Base-by-base conservation (phyloP, 805 yeast genomes). In the Nakazawaea sp. region DNA sequence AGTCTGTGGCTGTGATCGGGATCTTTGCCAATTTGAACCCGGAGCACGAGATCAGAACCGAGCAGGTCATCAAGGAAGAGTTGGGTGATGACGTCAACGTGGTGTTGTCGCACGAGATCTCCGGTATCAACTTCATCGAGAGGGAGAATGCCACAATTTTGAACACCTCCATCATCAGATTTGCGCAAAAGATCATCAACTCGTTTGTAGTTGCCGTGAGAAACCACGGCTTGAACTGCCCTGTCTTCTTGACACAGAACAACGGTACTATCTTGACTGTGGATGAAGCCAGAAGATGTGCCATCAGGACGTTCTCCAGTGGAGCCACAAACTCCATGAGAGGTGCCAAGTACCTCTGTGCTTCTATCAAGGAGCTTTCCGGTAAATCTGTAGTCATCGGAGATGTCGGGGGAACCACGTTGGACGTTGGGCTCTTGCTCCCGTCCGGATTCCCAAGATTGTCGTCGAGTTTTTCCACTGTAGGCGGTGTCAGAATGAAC, bases 381-480 rank as follows among this genome's bases (percentile, higher is more conserved):
- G 60, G 56, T 10, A 43, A 50, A 25, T 44, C 50, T 25, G 52
- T 58, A 8, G 44, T 66, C 32, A 70, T 69, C 10, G 62, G 61
- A 23, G 75, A 69, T 46, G 62, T 69, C 21, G 75, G 75, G 13
- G 75, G 75, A 11, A 69, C 75, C 11, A 69, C 75, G 4, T 53
- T 72, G 8, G 75, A 69, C 46, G 68, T 66, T 16, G 75, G 75
- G 5, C 42, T 66, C 24, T 44, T 69, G 21, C 47, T 69, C 6
- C 63, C 71, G 4, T 46, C 62, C 10, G 75, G 74, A 0, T 69
- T 67, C 49, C 75, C 75, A 6, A 49, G 72, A 18, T 70, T 67
- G 37, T 56, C 69, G 2, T 59, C 72, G 2, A 55, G 70, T 5
- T 60, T 59, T 45, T 59, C 69, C 2, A 43, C 47, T 20, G 64